Conservation (phyloP, 768 basidiomycete genomes). For the Leccinum sublutescens region DNA sequence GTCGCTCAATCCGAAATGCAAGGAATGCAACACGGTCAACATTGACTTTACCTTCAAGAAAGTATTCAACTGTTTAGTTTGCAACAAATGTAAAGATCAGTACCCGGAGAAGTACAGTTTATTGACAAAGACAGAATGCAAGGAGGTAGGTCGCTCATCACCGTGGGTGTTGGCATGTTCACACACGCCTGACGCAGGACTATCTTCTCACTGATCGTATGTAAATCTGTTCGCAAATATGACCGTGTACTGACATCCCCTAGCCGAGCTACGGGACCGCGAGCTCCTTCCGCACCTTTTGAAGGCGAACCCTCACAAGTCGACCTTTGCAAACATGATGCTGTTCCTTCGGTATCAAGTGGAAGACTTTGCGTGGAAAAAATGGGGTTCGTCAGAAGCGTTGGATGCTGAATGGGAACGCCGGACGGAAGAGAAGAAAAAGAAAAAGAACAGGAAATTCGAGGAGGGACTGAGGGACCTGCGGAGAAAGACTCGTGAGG, state of each 20-base stretch:
- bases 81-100: conserved; percentile 87
- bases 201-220: conserved; percentile 91
- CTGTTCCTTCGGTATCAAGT: conserved; percentile 91
- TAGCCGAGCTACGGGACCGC: conserved; percentile 90
- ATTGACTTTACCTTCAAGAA: conserved; percentile 81
- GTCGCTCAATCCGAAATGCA: conserved; percentile 76
- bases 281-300: conserved; percentile 90
- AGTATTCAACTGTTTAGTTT: conserved; percentile 83
- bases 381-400: conserved; percentile 94
- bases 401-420: conserved; percentile 85
- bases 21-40: conserved; percentile 83
- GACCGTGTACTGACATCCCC: background rate
- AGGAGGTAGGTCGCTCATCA: conserved; percentile 58
- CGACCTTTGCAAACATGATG: conserved; percentile 99
- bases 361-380: conserved; percentile 95
- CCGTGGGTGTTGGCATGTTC: background rate
- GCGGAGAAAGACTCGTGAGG: conserved; percentile 80
- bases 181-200: conserved; percentile 50
- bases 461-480: conserved; percentile 86
- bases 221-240: conserved; percentile 26
- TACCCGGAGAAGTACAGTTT: conserved; percentile 92
- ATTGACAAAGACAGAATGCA: conserved; percentile 97
- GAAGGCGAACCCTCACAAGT: conserved; percentile 92
- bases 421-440: conserved; percentile 77
- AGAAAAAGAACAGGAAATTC: conserved; percentile 92